phyloP scores from a whole-genome alignment of 2,329 filamentous ascomycete genomes.

The Coniella vitis region DNA sequence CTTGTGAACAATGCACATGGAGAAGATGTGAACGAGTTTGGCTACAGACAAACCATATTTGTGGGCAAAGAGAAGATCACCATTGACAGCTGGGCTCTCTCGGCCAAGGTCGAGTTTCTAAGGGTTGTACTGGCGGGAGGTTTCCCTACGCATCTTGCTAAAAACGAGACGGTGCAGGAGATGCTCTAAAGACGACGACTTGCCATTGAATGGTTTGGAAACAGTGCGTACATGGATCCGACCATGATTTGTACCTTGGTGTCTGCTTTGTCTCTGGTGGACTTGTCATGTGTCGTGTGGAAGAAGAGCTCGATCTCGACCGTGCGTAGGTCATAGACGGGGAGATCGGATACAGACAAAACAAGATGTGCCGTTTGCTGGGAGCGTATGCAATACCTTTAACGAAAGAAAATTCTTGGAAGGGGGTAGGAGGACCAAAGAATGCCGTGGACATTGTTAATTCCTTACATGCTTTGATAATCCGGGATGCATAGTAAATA shows the following conservation, averaged over 20 bases:
- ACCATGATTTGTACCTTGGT: background rate
- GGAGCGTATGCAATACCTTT: no score
- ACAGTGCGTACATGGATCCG: background rate
- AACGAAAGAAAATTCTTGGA: no score
- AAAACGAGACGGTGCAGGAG: slow-evolving; percentile 32
- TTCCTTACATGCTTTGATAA: no score
- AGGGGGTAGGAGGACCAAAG: no score
- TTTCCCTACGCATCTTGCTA: slow-evolving; percentile 31
- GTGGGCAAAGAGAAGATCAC: slow-evolving; percentile 37
- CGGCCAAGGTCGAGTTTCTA: slow-evolving; percentile 40
- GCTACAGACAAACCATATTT: slow-evolving; percentile 45
- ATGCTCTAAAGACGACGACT: slow-evolving; percentile 23
- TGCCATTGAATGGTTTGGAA: background rate
- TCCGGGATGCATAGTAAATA: no score
- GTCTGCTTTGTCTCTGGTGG: no score
- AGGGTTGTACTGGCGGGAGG: slow-evolving; percentile 42
- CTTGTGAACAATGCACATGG: slow-evolving; percentile 35
- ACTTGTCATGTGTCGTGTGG: no score
- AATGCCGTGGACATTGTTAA: no score
- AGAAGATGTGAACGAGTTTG: slow-evolving; percentile 39
- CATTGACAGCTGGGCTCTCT: slow-evolving; percentile 47
- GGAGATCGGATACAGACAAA: background rate
- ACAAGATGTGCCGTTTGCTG: no score
- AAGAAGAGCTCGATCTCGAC: no score
- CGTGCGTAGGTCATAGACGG: no score